These are phyloP conservation scores for Microbotryum violaceum DNA, from an alignment of 1,284 basidiomycete genomes.

Conservation along the genomic window DNA sequence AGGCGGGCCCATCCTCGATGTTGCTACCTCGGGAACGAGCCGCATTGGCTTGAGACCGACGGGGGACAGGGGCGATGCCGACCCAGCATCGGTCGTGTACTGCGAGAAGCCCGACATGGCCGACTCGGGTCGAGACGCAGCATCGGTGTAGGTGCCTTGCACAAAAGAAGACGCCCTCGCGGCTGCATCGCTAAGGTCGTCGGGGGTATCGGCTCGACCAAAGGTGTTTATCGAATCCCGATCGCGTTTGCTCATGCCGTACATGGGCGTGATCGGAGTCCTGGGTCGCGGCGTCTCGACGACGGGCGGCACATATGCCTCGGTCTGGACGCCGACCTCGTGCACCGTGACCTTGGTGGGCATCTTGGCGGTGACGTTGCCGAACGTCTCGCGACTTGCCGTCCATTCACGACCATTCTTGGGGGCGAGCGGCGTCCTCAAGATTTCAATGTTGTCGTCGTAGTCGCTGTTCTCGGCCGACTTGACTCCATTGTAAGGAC, in stretches of 20 bases:
- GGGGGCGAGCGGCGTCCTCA: constrained; percentile 46
- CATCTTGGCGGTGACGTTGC: constrained; percentile 2
- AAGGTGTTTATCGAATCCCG: constrained; percentile 24
- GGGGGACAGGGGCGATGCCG: background rate
- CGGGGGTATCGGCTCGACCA: background rate
- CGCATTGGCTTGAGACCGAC: background rate
- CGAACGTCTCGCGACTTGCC: background rate
- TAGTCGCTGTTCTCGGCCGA: constrained; percentile 51
- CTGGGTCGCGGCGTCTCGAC: background rate
- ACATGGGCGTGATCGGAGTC: background rate
- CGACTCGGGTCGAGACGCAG: constrained; percentile 10
- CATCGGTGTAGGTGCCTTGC: background rate
- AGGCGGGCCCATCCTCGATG: constrained; percentile 24
- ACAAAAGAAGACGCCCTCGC: constrained; percentile 22
- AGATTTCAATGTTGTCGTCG: constrained; percentile 52
- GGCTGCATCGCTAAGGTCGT: constrained; percentile 12
- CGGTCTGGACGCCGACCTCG: constrained; percentile 54
- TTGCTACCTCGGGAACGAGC: background rate
- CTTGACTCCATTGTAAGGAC: too few relatives aligned
- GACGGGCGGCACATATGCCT: constrained; percentile 51
- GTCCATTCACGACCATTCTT: background rate
- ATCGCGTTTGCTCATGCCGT: background rate
- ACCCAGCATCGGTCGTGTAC: background rate
- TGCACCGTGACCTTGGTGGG: constrained; percentile 24
- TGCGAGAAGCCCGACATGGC: constrained; percentile 4